phyloP scores from a whole-genome alignment of 345 rosid genomes.

The Gossypium anomalum region DNA sequence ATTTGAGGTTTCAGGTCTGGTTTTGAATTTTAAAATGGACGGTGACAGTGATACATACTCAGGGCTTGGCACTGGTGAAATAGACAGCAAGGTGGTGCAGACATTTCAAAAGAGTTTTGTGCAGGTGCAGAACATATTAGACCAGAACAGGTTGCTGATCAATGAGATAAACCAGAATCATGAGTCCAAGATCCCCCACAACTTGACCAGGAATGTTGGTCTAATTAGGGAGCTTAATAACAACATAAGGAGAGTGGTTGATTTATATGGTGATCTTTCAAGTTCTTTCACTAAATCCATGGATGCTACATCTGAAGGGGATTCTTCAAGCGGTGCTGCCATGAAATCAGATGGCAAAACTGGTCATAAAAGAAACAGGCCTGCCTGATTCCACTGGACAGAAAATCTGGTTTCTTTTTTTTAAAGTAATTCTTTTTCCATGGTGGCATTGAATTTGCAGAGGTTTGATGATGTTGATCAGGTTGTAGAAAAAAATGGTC shows the following conservation, averaged over 20 bases:
- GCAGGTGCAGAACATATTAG: conserved; percentile 62
- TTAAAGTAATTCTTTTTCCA: conserved; percentile 19
- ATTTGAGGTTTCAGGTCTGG: conserved; percentile 23
- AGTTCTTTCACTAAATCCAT: conserved; percentile 51
- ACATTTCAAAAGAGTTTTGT: conserved; percentile 68
- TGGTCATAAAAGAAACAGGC: conserved; percentile 52
- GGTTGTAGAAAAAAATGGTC: conserved; percentile 23
- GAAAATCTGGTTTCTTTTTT: neutral
- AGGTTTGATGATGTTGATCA: too few relatives aligned
- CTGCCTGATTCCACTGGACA: conserved; percentile 22
- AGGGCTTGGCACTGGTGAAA: conserved; percentile 44
- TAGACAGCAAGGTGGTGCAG: conserved; percentile 59
- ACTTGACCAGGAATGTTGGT: conserved; percentile 61
- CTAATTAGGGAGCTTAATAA: conserved; percentile 75
- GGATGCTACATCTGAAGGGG: conserved; percentile 65
- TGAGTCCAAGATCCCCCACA: conserved; percentile 67
- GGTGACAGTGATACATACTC: conserved; percentile 55
- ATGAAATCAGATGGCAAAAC: conserved; percentile 43
- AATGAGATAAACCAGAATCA: conserved; percentile 77
- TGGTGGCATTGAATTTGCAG: neutral
- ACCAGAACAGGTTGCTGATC: conserved; percentile 65
- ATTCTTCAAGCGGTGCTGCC: conserved; percentile 46
- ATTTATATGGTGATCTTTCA: conserved; percentile 69
- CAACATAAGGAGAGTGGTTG: conserved; percentile 71
- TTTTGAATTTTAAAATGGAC: conserved; percentile 43